Percentiles rank a stretch among this genome's conserved stretches.
phyloP scores from a whole-genome alignment of 169 alveolate genomes.

The Cyclospora cayetanensis region DNA sequence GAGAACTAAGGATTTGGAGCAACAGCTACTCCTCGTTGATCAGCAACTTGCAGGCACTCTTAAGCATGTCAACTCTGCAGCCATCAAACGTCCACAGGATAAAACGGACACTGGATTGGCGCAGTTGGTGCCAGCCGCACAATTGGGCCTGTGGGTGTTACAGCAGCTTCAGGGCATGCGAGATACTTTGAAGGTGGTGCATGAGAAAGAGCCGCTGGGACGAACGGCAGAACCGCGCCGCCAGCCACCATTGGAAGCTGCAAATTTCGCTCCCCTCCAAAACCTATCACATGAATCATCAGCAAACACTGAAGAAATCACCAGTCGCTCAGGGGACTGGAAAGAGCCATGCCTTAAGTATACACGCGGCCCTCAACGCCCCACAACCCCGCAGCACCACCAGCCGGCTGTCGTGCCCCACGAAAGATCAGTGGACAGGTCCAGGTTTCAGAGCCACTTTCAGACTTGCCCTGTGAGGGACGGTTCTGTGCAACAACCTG shows the following conservation, averaged over 20 bases:
- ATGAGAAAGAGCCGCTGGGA: constrained; percentile 38
- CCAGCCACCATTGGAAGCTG: constrained; percentile 47
- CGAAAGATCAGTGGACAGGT: not conserved
- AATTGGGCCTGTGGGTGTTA: constrained; percentile 35
- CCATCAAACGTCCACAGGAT: not conserved
- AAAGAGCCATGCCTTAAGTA: constrained; percentile 1
- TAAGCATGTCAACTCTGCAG: not conserved
- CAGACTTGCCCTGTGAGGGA: not conserved
- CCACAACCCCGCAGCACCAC: constrained; percentile 35
- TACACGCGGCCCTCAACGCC: not conserved
- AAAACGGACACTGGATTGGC: constrained; percentile 2
- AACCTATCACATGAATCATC: constrained; percentile 18
- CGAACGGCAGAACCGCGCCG: constrained; percentile 35
- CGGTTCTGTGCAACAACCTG: not conserved
- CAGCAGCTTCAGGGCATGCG: constrained; percentile 57
- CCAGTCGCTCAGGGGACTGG: not conserved
- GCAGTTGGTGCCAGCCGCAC: constrained; percentile 37
- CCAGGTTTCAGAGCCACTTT: not conserved
- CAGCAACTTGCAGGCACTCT: constrained; percentile 43
- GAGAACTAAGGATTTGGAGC: constrained; percentile 45
- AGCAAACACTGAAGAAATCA: not conserved
- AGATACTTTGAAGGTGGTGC: constrained; percentile 18
- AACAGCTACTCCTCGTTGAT: constrained; percentile 46
- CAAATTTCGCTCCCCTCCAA: constrained; percentile 48
- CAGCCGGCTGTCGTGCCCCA: not conserved